phyloP scores from a whole-genome alignment of 2,329 filamentous ascomycete genomes.

The Trichoderma breve region DNA sequence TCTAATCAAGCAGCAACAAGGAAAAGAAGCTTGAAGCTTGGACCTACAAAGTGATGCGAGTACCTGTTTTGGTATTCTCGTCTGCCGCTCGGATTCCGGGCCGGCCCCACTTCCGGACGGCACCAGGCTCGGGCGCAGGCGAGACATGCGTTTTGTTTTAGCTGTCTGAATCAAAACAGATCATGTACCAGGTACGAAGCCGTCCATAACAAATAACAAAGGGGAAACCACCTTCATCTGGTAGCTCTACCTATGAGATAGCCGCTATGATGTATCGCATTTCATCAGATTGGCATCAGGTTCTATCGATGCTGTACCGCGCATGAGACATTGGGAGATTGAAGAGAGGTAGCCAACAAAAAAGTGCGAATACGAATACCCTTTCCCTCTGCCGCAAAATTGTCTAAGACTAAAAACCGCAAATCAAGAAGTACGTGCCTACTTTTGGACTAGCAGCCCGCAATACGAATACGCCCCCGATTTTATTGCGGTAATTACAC shows the following conservation, averaged over 20 bases:
- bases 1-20: background rate
- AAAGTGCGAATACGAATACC: background rate
- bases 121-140: background rate
- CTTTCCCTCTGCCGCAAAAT: background rate
- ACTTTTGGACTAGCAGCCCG: background rate
- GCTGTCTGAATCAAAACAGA: background rate
- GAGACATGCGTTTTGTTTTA: background rate
- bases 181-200: background rate
- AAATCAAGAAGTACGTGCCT: background rate
- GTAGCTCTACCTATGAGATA: background rate
- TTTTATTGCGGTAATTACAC: background rate
- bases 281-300: background rate
- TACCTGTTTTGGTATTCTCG: background rate
- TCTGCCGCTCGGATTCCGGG: slow-evolving; percentile 7
- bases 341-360: background rate
- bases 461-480: background rate
- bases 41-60: background rate
- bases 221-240: background rate
- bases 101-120: slow-evolving; percentile 12
- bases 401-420: background rate
- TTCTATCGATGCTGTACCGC: background rate
- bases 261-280: background rate
- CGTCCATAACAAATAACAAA: accelerated
- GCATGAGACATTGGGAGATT: background rate
- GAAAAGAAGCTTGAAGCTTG: background rate